These are phyloP conservation scores for Rubia occidens DNA, from an alignment of 305 asterid species.

Conservation along the genomic window DNA sequence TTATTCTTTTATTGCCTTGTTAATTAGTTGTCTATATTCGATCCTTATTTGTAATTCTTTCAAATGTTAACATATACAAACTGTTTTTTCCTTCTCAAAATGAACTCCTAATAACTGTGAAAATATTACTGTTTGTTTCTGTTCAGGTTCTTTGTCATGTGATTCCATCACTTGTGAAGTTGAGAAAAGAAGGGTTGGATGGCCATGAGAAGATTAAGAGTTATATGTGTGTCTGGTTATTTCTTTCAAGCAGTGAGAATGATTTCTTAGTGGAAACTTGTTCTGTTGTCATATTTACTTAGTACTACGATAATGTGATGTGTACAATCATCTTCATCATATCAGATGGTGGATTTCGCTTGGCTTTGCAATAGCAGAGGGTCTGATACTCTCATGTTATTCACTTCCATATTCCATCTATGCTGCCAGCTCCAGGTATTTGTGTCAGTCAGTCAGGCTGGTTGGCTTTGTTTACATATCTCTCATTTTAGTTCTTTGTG, in stretches of 20 bases:
- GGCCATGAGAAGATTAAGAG: constrained; percentile 98
- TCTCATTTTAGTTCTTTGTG: neutral
- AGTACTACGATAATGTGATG: constrained; percentile 20
- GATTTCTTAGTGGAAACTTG: constrained; percentile 28
- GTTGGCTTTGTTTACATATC: neutral
- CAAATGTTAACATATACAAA: neutral
- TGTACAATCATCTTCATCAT: constrained; percentile 24
- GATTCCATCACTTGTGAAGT: constrained; percentile 86
- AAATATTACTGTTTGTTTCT: constrained; percentile 18
- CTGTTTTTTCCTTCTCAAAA: neutral
- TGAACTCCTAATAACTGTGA: constrained; percentile 2
- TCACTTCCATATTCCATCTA: constrained; percentile 88
- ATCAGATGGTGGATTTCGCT: constrained; percentile 98
- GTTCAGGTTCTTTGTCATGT: constrained; percentile 77
- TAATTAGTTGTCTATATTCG: neutral
- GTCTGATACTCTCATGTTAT: constrained; percentile 61
- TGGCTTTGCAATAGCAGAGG: constrained; percentile 83
- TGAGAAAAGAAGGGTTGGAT: constrained; percentile 98
- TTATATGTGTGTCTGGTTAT: constrained; percentile 93
- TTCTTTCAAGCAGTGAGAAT: constrained; percentile 71
- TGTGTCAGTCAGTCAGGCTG: neutral
- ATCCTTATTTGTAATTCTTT: neutral
- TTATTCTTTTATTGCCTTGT: neutral
- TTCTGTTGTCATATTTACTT: constrained; percentile 15
- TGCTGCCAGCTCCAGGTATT: constrained; percentile 85